Percentiles rank a stretch among this genome's conserved stretches.
Conservation (phyloP, 441 rosid species). For the Populus hybrid region DNA sequence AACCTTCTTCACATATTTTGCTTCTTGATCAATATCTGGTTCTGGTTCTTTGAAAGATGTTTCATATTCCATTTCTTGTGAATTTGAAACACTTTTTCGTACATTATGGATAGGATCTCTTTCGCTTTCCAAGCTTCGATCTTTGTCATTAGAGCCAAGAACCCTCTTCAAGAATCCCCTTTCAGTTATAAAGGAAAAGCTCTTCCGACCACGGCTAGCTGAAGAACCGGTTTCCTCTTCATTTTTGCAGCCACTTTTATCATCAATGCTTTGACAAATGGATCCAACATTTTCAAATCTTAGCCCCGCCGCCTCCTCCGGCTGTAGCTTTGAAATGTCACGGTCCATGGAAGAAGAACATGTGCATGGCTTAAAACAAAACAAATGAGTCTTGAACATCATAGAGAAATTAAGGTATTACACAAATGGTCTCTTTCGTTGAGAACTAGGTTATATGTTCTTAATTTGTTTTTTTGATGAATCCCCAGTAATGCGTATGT, state of each 20-base stretch:
- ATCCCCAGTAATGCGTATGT: background rate
- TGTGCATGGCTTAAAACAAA: background rate
- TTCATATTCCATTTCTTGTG: background rate
- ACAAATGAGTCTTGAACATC: background rate
- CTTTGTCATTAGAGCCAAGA: constrained; percentile 12
- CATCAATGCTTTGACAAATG: background rate
- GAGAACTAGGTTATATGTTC: background rate
- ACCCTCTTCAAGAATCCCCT: constrained; percentile 4
- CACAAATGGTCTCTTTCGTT: background rate
- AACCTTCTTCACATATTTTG: background rate
- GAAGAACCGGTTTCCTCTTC: background rate
- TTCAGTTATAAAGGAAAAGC: constrained; percentile 4
- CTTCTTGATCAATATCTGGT: background rate
- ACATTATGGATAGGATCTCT: background rate
- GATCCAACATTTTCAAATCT: background rate
- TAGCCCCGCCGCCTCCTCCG: background rate
- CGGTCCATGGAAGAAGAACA: background rate
- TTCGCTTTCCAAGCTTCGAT: constrained; percentile 15
- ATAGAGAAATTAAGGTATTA: background rate
- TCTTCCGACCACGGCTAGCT: background rate
- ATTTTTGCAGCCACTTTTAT: background rate
- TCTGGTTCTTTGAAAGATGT: background rate
- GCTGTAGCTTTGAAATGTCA: background rate
- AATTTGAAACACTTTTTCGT: background rate
- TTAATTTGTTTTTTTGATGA: background rate